These are phyloP conservation scores for Stachybotrys chlorohalonatus DNA, from an alignment of 2,329 filamentous ascomycete genomes.

Conservation along the genomic window DNA sequence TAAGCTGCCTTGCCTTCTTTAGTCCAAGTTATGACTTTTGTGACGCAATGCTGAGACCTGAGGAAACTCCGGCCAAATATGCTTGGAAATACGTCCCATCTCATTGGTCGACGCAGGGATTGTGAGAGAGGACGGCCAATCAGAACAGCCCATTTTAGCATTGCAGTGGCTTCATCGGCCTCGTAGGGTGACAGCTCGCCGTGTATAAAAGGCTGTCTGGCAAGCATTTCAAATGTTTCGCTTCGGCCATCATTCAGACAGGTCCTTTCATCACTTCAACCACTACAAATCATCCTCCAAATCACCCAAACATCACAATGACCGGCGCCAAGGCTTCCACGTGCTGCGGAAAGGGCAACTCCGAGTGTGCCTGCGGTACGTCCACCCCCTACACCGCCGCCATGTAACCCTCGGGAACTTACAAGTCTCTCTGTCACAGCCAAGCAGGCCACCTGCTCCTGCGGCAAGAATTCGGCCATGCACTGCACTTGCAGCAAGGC, in stretches of 20 bases:
- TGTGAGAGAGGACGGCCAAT: not conserved
- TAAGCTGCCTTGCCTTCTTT: too few relatives aligned
- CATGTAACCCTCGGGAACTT: not conserved
- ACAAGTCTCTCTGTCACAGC: conserved; percentile 26
- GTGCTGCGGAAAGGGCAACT: conserved; percentile 46
- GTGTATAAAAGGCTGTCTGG: not conserved
- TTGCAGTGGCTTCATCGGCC: not conserved
- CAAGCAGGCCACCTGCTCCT: conserved; percentile 69
- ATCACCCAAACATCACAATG: conserved; percentile 19
- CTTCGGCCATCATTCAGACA: not conserved
- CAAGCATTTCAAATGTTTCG: not conserved
- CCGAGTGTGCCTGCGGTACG: conserved; percentile 50
- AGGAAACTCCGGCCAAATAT: not conserved
- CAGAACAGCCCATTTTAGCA: not conserved
- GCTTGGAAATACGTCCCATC: conserved; percentile 1
- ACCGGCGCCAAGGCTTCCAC: conserved; percentile 32
- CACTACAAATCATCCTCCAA: not conserved
- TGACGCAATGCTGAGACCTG: not conserved
- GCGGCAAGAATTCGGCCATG: conserved; percentile 78
- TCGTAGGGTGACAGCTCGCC: not conserved
- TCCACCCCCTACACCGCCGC: conserved; percentile 6
- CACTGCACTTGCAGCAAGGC: conserved; percentile 81
- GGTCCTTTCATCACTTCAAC: not conserved
- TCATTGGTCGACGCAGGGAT: not conserved
- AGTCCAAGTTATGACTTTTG: not conserved